A percentile compares a stretch with the other conserved stretches of the same genome.
These are phyloP conservation scores for Paraleonurus japonicus DNA, from an alignment of 257 asterid species.

Conservation along the genomic window DNA sequence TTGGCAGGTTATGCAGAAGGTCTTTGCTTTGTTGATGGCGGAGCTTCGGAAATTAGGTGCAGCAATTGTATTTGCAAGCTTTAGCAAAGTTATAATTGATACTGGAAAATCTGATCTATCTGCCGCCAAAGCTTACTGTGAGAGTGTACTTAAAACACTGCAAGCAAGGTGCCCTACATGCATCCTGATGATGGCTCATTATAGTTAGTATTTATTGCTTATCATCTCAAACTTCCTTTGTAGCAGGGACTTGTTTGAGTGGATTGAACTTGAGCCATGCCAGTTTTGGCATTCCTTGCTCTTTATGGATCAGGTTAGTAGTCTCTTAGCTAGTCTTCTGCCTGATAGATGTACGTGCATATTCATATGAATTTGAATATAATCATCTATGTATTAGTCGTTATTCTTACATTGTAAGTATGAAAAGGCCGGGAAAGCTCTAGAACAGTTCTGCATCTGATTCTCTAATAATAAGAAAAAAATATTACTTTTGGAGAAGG, in stretches of 20 bases:
- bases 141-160: constrained; percentile 74
- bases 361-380: not conserved
- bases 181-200: constrained; percentile 9
- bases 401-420: not conserved
- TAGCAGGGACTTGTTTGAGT: constrained; percentile 87
- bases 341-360: not conserved
- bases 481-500: not conserved
- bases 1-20: constrained; percentile 88
- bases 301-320: constrained; percentile 96
- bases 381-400: not conserved
- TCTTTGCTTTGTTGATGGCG: constrained; percentile 89
- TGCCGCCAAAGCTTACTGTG: constrained; percentile 96
- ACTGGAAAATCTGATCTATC: constrained; percentile 85
- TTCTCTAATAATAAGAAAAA: not conserved
- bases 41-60: constrained; percentile 96
- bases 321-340: constrained; percentile 8
- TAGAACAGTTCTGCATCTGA: not conserved
- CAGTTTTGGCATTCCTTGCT: constrained; percentile 95
- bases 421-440: not conserved
- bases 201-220: constrained; percentile 1
- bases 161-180: constrained; percentile 63
- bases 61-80: constrained; percentile 74
- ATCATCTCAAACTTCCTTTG: constrained; percentile 27
- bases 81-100: constrained; percentile 76
- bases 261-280: constrained; percentile 91